phyloP scores from a whole-genome alignment of 352 stramenopile species.

The Phytophthora podocarpi region DNA sequence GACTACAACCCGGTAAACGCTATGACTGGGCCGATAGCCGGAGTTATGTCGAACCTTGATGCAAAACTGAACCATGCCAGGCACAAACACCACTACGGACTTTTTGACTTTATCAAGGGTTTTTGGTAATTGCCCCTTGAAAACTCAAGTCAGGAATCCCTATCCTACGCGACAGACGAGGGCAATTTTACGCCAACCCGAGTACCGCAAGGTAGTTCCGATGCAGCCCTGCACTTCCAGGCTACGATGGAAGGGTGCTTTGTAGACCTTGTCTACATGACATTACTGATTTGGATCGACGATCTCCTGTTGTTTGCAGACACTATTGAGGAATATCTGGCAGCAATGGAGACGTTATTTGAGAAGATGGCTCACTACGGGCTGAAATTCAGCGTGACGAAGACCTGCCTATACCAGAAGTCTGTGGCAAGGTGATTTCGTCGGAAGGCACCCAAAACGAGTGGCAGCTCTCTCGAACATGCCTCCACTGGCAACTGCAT shows the following conservation, averaged over 20 bases:
- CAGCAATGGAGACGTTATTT: not conserved
- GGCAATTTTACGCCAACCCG: not conserved
- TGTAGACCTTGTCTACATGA: not conserved
- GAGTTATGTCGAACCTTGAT: conserved; percentile 18
- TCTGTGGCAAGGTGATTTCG: not conserved
- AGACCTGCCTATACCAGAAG: not conserved
- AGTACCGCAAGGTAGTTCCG: not conserved
- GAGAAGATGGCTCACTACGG: not conserved
- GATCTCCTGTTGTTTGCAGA: not conserved
- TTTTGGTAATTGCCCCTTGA: conserved; percentile 26
- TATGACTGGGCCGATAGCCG: conserved; percentile 10
- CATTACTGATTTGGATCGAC: conserved; percentile 2
- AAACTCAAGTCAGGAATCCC: conserved; percentile 11
- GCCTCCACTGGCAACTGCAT: not conserved
- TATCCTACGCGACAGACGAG: conserved; percentile 25
- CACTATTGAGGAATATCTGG: conserved; percentile 1
- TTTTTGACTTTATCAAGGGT: conserved; percentile 27
- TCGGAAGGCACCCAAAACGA: not conserved
- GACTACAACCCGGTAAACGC: conserved; percentile 18
- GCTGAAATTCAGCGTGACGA: conserved; percentile 1
- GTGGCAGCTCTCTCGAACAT: not conserved
- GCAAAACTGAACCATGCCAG: conserved; percentile 3
- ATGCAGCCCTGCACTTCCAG: not conserved
- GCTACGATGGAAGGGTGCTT: conserved; percentile 6
- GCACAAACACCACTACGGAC: conserved; percentile 12